Evolutionary conservation across 139 green algal genomes (phyloP).

Genomic region (Chlamydomonas sp.): DNA sequence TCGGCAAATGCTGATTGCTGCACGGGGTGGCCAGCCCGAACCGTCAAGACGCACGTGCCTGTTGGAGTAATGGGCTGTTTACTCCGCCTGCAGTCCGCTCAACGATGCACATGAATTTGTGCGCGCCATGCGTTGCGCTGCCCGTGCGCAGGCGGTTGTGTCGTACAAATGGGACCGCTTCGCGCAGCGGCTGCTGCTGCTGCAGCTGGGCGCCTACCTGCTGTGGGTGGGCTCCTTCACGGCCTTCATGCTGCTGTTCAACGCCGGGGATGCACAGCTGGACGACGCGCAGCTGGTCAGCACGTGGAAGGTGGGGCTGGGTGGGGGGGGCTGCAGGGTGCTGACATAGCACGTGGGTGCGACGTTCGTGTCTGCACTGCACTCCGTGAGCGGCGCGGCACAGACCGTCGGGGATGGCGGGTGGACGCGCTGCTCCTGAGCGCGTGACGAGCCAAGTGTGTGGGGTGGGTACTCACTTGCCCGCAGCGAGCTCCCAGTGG

Average conservation of each 20-base stretch:
- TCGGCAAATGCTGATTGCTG: not conserved
- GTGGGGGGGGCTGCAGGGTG: not conserved
- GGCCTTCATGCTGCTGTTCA: slow-evolving; percentile 60
- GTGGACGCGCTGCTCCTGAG: too few species aligned
- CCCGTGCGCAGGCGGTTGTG: slow-evolving; percentile 46
- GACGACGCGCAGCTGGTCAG: slow-evolving; percentile 49
- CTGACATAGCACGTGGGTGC: too few species aligned
- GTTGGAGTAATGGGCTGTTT: not conserved
- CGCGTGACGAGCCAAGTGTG: too few species aligned
- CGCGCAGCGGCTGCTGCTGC: slow-evolving; percentile 39
- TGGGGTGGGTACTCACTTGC: too few species aligned
- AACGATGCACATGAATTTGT: not conserved
- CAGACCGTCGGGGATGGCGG: too few species aligned
- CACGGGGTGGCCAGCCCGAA: not conserved
- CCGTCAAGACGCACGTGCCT: not conserved
- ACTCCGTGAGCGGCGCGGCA: too few species aligned
- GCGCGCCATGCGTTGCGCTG: not conserved
- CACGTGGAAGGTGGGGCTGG: slow-evolving; percentile 37
- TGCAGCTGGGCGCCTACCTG: slow-evolving; percentile 55
- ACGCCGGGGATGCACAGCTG: slow-evolving; percentile 48
- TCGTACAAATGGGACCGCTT: slow-evolving; percentile 64
- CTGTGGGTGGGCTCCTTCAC: slow-evolving; percentile 65
- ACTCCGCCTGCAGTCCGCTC: not conserved
- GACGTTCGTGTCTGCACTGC: too few species aligned
- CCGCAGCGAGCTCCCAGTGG: too few species aligned